Base-by-base conservation (phyloP, 2,329 filamentous ascomycete species). In the Exophiala spinifera region DNA sequence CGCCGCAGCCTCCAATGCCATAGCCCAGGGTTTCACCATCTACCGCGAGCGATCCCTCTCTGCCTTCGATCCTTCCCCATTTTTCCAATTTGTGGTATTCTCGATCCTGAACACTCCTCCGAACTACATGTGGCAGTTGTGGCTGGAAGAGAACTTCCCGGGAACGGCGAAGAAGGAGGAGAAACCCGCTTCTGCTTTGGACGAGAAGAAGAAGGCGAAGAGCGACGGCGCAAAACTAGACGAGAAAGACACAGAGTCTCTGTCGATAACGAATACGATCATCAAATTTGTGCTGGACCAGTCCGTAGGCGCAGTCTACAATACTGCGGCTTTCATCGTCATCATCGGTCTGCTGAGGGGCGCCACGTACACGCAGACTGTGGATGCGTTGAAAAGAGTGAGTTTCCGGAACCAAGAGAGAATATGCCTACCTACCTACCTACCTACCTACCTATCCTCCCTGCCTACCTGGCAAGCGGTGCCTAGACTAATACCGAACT, bases 51-150 rank as follows among this genome's bases (percentile, higher is more conserved):
- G 31, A 19, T 36, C 23, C 34, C 37, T 48, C 15, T 44, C 46
- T 23, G 47, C 67, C 33, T 69, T 84, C 46, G 78, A 83, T 53
- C 47, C 73, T 1, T 56, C 71, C 25, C 74, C 77, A 23, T 71
- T 84, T 39, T 64, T 79, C 17, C 88, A 91, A 67, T 96, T 95
- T 70, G 73, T 88, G 47, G 66, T 89, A 46, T 95, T 86, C 74
- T 81, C 85, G 60, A 67, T 88, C 34, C 67, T 95, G 54, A 86
- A 79, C 69, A 87, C 85, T 33, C 90, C 91, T 2, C 88, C 88
- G 42, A 96, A 96, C 72, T 89, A 89, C 67, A 68, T 88, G 65
- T 96, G 90, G 91, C 91, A 95, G 77, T 79, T 83, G 34, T 87
- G 80, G 66, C 78, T 96, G 46, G 91, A 96, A 72, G 74, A 79